phyloP scores from a whole-genome alignment of 1,284 basidiomycete genomes.

The Peniophora sp. region DNA sequence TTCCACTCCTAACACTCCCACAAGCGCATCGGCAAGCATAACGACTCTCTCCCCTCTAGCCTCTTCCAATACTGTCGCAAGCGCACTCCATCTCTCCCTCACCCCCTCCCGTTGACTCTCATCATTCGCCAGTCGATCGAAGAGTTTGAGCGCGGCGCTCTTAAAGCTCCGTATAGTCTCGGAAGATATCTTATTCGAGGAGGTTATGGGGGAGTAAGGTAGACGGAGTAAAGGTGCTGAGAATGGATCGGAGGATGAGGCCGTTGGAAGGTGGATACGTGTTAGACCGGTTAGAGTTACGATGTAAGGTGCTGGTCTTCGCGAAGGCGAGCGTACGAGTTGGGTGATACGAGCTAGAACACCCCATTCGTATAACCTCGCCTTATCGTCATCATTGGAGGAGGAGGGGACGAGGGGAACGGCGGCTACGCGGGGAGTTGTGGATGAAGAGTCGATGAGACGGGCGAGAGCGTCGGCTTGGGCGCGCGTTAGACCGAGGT shows the following conservation, averaged over 20 bases:
- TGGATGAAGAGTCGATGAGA: constrained; percentile 54
- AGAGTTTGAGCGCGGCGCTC: constrained; percentile 50
- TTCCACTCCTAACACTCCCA: constrained; percentile 54
- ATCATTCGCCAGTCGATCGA: constrained; percentile 61
- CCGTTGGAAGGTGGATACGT: constrained; percentile 37
- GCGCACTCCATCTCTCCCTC: constrained; percentile 57
- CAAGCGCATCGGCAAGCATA: constrained; percentile 70
- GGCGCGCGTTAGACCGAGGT: constrained; percentile 46
- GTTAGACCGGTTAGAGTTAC: constrained; percentile 60
- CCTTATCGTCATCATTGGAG: constrained; percentile 14
- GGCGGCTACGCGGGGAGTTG: constrained; percentile 56
- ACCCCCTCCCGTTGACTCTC: constrained; percentile 39
- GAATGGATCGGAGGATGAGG: constrained; percentile 22
- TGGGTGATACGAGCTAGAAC: constrained; percentile 53
- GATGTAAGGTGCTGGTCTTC: constrained; percentile 33
- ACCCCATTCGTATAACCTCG: constrained; percentile 30
- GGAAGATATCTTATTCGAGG: constrained; percentile 31
- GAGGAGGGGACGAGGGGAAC: constrained; percentile 38
- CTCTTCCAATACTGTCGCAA: constrained; percentile 58
- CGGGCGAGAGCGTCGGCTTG: constrained; percentile 53
- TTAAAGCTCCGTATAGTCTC: constrained; percentile 61
- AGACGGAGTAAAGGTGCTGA: constrained; percentile 21
- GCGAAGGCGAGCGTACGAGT: constrained; percentile 43
- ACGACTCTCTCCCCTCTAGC: constrained; percentile 49
- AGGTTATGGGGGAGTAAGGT: constrained; percentile 42